Conservation (phyloP, 345 rosid genomes). For the Pistacia atlantica region DNA sequence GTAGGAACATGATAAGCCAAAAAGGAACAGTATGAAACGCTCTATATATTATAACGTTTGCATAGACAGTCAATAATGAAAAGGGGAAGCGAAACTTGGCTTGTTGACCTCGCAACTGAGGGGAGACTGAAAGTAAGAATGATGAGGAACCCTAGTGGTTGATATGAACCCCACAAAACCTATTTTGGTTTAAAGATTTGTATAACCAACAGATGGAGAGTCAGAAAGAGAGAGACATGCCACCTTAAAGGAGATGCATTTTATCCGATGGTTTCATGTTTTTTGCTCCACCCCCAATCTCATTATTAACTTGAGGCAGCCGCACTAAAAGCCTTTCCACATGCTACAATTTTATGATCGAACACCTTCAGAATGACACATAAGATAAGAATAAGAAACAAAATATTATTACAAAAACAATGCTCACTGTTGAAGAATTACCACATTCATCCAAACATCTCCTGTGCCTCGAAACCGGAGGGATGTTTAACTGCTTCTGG, state of each 20-base stretch:
- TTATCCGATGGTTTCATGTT: not conserved
- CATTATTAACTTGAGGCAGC: not conserved
- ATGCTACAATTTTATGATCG: not conserved
- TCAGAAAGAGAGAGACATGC: not conserved
- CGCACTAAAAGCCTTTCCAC: not conserved
- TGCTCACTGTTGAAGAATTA: conserved; percentile 19
- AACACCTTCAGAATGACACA: conserved; percentile 1
- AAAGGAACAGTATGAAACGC: too few species aligned
- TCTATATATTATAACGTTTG: too few species aligned
- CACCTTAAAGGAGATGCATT: not conserved
- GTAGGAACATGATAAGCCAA: too few species aligned
- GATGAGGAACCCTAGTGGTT: not conserved
- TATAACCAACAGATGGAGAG: not conserved
- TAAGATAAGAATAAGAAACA: not conserved
- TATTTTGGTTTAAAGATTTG: not conserved
- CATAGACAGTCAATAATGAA: not conserved
- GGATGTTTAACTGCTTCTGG: conserved; percentile 6
- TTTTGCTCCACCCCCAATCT: not conserved
- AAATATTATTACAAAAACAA: not conserved
- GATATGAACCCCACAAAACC: conserved; percentile 10
- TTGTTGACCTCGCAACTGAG: conserved; percentile 23
- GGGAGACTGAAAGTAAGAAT: not conserved
- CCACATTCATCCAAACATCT: conserved; percentile 4
- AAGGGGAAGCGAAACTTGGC: not conserved
- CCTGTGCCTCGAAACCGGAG: conserved; percentile 10